A percentile compares a stretch with the other conserved stretches of the same genome.
Conservation (phyloP, 495 filamentous ascomycete species). For the Penicillium cataractarum region DNA sequence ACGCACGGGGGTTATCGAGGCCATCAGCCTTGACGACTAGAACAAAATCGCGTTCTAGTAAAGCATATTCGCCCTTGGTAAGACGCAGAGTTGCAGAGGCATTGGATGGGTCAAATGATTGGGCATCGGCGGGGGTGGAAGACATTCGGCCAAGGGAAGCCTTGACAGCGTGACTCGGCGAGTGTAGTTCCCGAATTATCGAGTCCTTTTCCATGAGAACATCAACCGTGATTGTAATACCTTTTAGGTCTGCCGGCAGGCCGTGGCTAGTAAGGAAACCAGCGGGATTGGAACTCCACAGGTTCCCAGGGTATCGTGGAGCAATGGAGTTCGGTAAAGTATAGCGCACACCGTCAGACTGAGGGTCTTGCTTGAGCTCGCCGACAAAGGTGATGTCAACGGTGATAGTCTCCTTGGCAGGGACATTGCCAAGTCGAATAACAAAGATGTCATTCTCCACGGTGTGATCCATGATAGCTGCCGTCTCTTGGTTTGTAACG, state of each 20-base stretch:
- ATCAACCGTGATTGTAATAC: conserved; percentile 64
- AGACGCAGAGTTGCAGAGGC: conserved; percentile 60
- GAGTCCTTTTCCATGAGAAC: conserved; percentile 57
- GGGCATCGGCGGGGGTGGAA: conserved; percentile 25
- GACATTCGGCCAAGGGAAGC: conserved; percentile 63
- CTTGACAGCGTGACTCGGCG: conserved; percentile 68
- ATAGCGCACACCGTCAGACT: conserved; percentile 21
- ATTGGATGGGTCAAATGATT: conserved; percentile 53
- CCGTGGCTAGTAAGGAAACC: background rate
- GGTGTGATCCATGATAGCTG: conserved; percentile 22
- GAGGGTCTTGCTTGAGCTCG: conserved; percentile 25
- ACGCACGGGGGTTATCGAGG: conserved; percentile 57
- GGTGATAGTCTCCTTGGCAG: conserved; percentile 12
- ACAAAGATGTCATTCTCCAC: conserved; percentile 16
- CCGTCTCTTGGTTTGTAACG: conserved; percentile 6
- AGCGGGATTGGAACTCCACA: too few relatives aligned
- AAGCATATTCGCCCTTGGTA: conserved; percentile 2
- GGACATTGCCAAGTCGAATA: conserved; percentile 24
- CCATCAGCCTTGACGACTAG: conserved; percentile 60
- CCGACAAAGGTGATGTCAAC: conserved; percentile 24
- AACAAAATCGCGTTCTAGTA: conserved; percentile 47
- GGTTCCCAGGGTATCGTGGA: conserved; percentile 19
- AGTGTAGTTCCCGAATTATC: conserved; percentile 61
- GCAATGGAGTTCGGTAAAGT: conserved; percentile 22
- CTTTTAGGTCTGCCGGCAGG: conserved; percentile 20